A percentile compares a stretch with the other conserved stretches of the same genome.
Conservation (phyloP, 2,329 filamentous ascomycete genomes). For the Ceratocystis albifundus region DNA sequence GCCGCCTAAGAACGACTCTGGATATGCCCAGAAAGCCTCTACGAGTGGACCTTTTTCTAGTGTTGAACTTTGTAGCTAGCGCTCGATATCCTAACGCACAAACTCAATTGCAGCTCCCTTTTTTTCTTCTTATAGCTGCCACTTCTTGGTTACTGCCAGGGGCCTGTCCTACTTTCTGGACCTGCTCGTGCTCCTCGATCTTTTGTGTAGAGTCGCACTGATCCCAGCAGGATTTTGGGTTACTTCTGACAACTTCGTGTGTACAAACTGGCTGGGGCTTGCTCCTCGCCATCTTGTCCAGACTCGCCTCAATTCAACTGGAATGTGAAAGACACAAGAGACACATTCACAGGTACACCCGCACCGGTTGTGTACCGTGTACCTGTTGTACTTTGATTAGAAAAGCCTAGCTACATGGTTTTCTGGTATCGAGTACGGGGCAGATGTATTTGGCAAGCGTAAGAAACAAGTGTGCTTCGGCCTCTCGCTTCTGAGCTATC, state of each 20-base stretch:
- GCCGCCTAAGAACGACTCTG: too few relatives aligned
- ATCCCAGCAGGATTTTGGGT: constrained; percentile 7
- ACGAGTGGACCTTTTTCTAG: neutral
- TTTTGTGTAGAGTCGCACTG: neutral
- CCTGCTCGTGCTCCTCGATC: neutral
- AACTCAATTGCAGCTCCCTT: too few relatives aligned
- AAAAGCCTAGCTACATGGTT: neutral
- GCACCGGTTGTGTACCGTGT: neutral
- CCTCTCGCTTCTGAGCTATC: too few relatives aligned
- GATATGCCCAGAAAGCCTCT: too few relatives aligned
- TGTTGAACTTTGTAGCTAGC: neutral
- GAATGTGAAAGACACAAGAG: neutral
- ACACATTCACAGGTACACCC: neutral
- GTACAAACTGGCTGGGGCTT: neutral
- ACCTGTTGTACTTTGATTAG: neutral
- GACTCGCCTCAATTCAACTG: too few relatives aligned
- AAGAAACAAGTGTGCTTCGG: too few relatives aligned
- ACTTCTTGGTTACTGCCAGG: neutral
- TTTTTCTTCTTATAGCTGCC: neutral
- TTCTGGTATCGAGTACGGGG: too few relatives aligned
- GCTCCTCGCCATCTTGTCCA: neutral
- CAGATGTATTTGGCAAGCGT: too few relatives aligned
- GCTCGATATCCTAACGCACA: too few relatives aligned
- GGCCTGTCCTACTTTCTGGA: neutral
- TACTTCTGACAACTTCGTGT: neutral